phyloP scores from a whole-genome alignment of 2,329 filamentous ascomycete species.

The Raffaelea arxii region DNA sequence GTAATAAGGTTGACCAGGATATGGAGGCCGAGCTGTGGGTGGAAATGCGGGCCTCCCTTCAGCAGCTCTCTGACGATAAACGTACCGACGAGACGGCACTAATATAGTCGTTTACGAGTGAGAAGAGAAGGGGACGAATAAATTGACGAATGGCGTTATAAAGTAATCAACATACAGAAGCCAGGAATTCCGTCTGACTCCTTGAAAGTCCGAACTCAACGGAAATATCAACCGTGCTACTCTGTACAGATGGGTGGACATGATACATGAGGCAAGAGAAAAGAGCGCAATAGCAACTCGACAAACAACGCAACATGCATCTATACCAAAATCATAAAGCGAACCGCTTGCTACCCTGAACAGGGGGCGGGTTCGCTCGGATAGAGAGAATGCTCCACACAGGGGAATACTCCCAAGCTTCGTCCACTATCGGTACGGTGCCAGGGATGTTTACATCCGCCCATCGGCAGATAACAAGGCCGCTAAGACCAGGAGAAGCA shows the following conservation, averaged over 20 bases:
- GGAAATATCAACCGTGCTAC: too few relatives aligned
- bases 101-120: conserved; percentile 3
- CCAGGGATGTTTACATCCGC: conserved; percentile 68
- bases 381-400: conserved; percentile 63
- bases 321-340: conserved; percentile 29
- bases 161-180: too few relatives aligned
- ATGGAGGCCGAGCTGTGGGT: conserved; percentile 77
- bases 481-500: conserved; percentile 39
- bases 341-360: conserved; percentile 69
- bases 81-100: not conserved
- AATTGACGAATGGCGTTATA: too few relatives aligned
- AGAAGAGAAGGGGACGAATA: not conserved
- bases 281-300: too few relatives aligned
- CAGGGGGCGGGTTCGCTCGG: conserved; percentile 68
- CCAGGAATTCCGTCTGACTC: too few relatives aligned
- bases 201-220: too few relatives aligned
- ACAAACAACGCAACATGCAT: not conserved
- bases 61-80: conserved; percentile 19
- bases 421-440: conserved; percentile 74
- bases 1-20: conserved; percentile 68
- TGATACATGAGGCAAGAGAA: too few relatives aligned
- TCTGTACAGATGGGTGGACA: too few relatives aligned
- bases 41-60: conserved; percentile 46
- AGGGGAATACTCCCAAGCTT: conserved; percentile 66
- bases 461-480: conserved; percentile 72